Base-by-base conservation (phyloP, 768 basidiomycete species). In the Boletus rufocinnamomeus region DNA sequence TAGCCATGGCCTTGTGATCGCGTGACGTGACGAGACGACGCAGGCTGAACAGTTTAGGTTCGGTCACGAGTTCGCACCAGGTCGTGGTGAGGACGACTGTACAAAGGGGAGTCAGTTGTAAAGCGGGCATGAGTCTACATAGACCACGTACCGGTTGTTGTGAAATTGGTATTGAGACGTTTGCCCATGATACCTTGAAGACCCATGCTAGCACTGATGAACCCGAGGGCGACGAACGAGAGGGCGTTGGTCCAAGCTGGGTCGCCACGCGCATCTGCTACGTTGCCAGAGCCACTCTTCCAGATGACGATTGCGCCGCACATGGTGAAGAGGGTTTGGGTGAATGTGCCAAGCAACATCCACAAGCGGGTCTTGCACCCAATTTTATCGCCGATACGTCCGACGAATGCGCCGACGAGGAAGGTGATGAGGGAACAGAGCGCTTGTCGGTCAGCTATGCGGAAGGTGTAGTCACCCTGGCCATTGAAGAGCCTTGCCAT, bases 151-250 rank as follows among this genome's bases (percentile, higher is more conserved):
- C 88, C 86, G 21, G 87, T 89, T 0, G 87, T 89, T 17, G 87
- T 85, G 69, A 89, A 93, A 69, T 91, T 87, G 10, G 87, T 88
- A 66, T 88, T 88, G 61, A 91, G 69, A 37, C 89, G 77, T 75
- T 94, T 94, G 52, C 87, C 91, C 74, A 90, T 78, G 69, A 94
- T 90, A 21, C 93, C 93, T 72, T 95, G 93, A 35, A 94, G 75
- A 8, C 94, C 94, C 66, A 97, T 71, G 54, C 64, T 64, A 80
- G 72, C 88, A 61, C 91, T 93, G 72, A 93, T 85, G 71, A 92
- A 91, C 1, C 82, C 92, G 17, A 97, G 63, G 11, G 84, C 80
- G 14, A 87, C 85, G 66, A 87, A 92, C 1, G 88, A 83, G 35
- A 84, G 65, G 1, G 80, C 70, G 46, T 85, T 85, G 3, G 76